Conservation (phyloP, 1,139 yeast genomes). For the Candida neerlandica region DNA sequence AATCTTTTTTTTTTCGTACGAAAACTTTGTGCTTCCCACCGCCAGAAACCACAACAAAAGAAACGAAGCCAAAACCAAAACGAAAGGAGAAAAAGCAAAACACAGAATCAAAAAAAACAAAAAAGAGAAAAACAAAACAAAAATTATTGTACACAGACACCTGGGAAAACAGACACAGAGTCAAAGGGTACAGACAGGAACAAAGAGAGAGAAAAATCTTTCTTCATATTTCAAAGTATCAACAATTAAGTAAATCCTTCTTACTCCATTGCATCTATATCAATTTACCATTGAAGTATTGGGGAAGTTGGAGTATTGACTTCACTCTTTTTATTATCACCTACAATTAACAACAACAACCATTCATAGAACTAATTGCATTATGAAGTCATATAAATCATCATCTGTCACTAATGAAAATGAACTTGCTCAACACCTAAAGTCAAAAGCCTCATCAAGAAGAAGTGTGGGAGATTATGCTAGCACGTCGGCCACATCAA, state of each 20-base stretch:
- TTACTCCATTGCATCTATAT: background rate
- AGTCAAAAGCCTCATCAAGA: slow-evolving; percentile 4
- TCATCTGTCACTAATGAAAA: slow-evolving; percentile 16
- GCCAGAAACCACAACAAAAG: background rate
- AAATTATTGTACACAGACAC: background rate
- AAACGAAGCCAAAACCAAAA: background rate
- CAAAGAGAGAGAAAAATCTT: background rate
- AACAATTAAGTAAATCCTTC: background rate
- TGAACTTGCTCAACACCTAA: slow-evolving; percentile 12
- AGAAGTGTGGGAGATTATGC: slow-evolving; percentile 1
- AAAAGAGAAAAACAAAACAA: background rate
- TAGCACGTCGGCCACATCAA: slow-evolving; percentile 2
- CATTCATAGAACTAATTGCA: background rate
- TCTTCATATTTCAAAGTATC: background rate
- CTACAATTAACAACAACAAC: background rate
- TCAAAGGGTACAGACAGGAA: background rate
- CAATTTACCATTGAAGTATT: background rate
- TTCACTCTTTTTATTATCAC: background rate
- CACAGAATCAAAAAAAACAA: background rate
- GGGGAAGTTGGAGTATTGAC: background rate
- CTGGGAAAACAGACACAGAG: background rate
- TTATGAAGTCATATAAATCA: slow-evolving; percentile 14
- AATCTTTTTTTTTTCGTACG: no score
- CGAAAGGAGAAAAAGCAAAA: background rate
- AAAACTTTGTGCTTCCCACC: no score